Conservation (phyloP, 2,329 filamentous ascomycete species). For the Sporothrix sp. region DNA sequence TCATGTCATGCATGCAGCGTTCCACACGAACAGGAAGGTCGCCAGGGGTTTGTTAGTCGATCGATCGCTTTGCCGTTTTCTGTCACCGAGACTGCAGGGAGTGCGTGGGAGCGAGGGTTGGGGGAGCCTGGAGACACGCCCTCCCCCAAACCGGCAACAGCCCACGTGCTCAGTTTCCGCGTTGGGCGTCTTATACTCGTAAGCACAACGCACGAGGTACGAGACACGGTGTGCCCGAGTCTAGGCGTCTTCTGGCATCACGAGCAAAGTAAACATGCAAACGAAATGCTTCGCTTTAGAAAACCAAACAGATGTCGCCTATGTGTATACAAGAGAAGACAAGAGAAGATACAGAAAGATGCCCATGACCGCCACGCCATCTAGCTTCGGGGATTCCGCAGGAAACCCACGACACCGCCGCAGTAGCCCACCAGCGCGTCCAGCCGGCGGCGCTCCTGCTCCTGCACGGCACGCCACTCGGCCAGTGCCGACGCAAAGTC, state of each 20-base stretch:
- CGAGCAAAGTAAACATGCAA: neutral
- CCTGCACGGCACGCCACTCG: conserved; percentile 64
- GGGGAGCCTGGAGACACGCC: conserved; percentile 1
- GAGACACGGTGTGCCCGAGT: too few species aligned
- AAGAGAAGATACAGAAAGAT: neutral
- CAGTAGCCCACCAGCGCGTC: conserved; percentile 77
- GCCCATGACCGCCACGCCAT: neutral
- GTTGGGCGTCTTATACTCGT: too few species aligned
- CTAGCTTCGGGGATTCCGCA: conserved; percentile 53
- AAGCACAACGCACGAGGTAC: too few species aligned
- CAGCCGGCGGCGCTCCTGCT: conserved; percentile 59
- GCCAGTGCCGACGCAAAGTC: conserved; percentile 36
- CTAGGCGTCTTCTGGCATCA: too few species aligned
- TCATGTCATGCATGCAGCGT: conserved; percentile 7
- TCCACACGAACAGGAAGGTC: conserved; percentile 7
- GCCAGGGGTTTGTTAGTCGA: conserved; percentile 4
- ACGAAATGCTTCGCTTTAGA: neutral
- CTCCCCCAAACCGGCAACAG: neutral
- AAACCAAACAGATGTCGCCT: neutral
- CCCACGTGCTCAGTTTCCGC: conserved; percentile 13
- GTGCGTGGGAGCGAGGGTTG: neutral
- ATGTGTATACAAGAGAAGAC: too few species aligned
- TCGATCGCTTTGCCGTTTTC: conserved; percentile 9
- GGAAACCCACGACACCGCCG: conserved; percentile 72
- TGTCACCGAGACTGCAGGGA: conserved; percentile 9